Evolutionary conservation across 805 yeast species (phyloP).

Genomic region (Candida namnaoensis): DNA sequence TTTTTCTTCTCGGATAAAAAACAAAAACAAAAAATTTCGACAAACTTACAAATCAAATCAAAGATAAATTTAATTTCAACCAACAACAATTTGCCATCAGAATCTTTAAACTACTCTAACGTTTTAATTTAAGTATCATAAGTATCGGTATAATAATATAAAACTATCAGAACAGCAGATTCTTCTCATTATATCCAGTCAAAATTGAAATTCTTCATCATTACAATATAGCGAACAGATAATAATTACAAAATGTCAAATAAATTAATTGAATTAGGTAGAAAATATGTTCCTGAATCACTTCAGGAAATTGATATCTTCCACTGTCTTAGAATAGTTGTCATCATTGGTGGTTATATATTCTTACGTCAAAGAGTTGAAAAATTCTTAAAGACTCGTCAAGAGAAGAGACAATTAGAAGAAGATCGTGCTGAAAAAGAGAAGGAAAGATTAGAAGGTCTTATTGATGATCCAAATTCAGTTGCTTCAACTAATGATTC

Average conservation of each 20-base stretch:
- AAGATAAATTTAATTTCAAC: no score
- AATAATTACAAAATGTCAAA: neutral
- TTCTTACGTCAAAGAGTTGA: constrained; percentile 48
- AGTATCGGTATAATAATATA: no score
- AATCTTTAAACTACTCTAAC: no score
- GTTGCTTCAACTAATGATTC: constrained; percentile 26
- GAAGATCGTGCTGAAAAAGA: constrained; percentile 36
- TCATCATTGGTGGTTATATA: constrained; percentile 55
- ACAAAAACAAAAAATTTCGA: no score
- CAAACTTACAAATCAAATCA: no score
- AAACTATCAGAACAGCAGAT: no score
- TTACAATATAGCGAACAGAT: no score
- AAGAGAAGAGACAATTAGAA: constrained; percentile 43
- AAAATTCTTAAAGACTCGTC: constrained; percentile 48
- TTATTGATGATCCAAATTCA: constrained; percentile 27
- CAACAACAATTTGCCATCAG: no score
- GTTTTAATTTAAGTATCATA: no score
- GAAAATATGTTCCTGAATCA: constrained; percentile 8
- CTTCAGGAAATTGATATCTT: constrained; percentile 34
- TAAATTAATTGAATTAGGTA: neutral
- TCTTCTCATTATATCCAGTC: no score
- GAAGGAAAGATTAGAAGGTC: constrained; percentile 19
- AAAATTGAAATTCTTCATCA: no score
- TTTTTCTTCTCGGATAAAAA: no score
- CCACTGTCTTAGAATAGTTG: constrained; percentile 36